Conservation (phyloP, 768 basidiomycete genomes). For the Boletus fagicola region DNA sequence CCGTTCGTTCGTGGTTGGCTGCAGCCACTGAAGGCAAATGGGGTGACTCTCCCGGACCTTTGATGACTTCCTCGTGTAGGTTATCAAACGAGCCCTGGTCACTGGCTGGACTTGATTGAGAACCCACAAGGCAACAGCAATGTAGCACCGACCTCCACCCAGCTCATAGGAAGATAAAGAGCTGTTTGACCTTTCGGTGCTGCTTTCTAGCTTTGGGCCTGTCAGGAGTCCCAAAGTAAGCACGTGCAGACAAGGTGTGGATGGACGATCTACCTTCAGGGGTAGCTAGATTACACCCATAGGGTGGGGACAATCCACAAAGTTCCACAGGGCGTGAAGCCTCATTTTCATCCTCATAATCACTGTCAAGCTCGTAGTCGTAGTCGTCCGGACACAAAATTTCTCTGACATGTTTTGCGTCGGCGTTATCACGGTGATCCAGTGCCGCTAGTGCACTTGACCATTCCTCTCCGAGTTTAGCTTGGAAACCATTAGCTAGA, state of each 20-base stretch:
- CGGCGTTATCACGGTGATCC: background rate
- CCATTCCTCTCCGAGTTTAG: conserved; percentile 11
- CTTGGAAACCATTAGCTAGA: conserved; percentile 10
- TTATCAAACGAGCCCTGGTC: background rate
- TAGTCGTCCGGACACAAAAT: conserved; percentile 10
- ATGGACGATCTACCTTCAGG: conserved; percentile 1
- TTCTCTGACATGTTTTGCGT: background rate
- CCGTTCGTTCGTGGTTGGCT: background rate
- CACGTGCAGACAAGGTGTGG: background rate
- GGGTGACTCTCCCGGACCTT: background rate
- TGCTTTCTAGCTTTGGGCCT: conserved; percentile 9
- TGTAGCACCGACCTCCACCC: conserved; percentile 5
- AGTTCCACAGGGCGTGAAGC: background rate
- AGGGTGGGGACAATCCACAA: background rate
- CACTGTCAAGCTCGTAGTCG: conserved; percentile 27
- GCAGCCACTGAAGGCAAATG: background rate
- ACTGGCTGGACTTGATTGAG: conserved; percentile 11
- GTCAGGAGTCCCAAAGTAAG: background rate
- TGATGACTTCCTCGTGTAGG: conserved; percentile 9
- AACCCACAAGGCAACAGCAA: background rate
- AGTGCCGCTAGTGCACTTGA: background rate
- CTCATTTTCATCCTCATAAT: conserved; percentile 25
- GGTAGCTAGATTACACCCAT: background rate
- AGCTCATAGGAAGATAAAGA: conserved; percentile 13
- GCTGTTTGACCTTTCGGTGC: background rate